phyloP scores from a whole-genome alignment of 129 eudicot genomes.

The Lactuca sativa region DNA sequence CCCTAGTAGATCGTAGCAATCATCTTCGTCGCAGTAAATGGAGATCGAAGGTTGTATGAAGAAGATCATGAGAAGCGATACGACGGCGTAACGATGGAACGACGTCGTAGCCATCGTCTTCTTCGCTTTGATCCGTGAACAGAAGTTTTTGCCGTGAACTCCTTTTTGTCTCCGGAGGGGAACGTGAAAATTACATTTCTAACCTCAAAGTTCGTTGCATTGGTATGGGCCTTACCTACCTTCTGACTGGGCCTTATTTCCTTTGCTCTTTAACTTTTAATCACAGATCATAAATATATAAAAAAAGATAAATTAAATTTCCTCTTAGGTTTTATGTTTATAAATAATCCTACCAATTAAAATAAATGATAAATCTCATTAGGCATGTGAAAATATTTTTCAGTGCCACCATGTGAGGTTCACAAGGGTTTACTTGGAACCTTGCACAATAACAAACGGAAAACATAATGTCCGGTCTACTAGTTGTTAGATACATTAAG shows the following conservation, averaged over 20 bases:
- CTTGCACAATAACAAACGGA: too few relatives aligned
- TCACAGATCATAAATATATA: too few relatives aligned
- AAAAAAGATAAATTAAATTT: too few relatives aligned
- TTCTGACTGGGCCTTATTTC: neutral
- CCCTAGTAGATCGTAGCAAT: conserved; percentile 98
- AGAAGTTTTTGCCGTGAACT: conserved; percentile 25
- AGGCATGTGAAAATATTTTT: too few relatives aligned
- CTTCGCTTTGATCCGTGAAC: conserved; percentile 33
- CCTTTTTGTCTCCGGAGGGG: neutral
- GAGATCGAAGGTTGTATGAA: conserved; percentile 65
- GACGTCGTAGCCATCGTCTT: conserved; percentile 36
- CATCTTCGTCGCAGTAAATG: conserved; percentile 97
- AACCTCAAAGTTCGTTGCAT: neutral
- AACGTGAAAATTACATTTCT: neutral
- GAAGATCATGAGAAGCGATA: conserved; percentile 43
- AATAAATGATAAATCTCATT: too few relatives aligned
- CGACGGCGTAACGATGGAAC: conserved; percentile 52
- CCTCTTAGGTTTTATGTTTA: too few relatives aligned
- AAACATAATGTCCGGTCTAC: too few relatives aligned
- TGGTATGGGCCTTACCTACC: neutral
- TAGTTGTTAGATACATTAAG: too few relatives aligned
- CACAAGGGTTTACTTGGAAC: too few relatives aligned
- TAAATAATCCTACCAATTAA: too few relatives aligned
- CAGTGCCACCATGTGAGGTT: too few relatives aligned
- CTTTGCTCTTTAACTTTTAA: too few relatives aligned